Base-by-base conservation (phyloP, 2,329 filamentous ascomycete species). In the Metarhizium anisopliae region DNA sequence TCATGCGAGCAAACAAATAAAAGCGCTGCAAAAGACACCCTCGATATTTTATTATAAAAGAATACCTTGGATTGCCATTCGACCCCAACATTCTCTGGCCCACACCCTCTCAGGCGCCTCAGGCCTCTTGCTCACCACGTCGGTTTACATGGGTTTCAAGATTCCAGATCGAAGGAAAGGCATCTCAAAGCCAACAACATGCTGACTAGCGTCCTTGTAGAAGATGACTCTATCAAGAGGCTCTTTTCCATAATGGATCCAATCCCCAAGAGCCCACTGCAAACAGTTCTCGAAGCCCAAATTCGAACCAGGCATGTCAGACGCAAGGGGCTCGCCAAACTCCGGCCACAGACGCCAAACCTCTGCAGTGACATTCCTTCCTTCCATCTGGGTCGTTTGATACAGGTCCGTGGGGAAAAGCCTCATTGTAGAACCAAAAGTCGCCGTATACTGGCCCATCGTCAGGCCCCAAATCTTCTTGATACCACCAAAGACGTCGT, bases 161-260 rank as follows among this genome's bases (percentile, higher is more conserved):
- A 68, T 13, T 0, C 63, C 67, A 1, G 67, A 66, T 42, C 67
- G 56, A 25, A 72, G 50, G 49, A 68, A 71, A 0, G 69, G 69
- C 10, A 69, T 58, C 55, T 74, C 68, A 18, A 71, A 58, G 0
- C 68, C 67, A 36, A 64, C 25, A 2, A 70, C 64, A 6, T 60
- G 47, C 2, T 61, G 61, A 5, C 59, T 55, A 5, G 52, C 53
- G 51, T 69, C 63, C 43, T 61, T 59, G 20, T 67, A 63, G 49
- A 73, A 63, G 2, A 70, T 47, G 7, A 72, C 57, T 7, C 66
- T 58, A 49, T 72, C 68, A 11, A 72, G 40, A 2, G 69, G 63
- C 55, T 71, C 63, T 10, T 66, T 60, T 0, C 67, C 68, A 55
- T 72, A 72, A 32, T 69, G 64, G 25, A 72, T 57, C 68, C 67